Evolutionary conservation across 176 grass and related monocot species (phyloP).

Genomic region (Hordeum marinum): DNA sequence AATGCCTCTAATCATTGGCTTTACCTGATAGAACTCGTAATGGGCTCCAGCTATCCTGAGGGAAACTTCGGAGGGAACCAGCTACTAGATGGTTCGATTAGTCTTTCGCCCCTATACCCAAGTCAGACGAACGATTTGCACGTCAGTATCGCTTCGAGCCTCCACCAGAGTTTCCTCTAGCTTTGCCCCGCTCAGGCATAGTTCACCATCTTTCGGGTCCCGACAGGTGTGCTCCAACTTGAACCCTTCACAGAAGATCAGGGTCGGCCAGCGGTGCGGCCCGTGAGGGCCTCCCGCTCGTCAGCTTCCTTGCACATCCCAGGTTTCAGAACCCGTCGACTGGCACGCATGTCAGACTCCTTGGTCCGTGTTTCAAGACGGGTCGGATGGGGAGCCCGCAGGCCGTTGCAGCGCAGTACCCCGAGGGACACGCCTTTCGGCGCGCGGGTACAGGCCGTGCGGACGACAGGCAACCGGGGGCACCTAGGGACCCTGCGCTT

Average conservation of each 20-base stretch:
- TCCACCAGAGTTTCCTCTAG: slow-evolving; percentile 81
- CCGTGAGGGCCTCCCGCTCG: slow-evolving; percentile 6
- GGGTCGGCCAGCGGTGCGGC: slow-evolving; percentile 49
- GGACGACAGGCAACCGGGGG: too few species aligned
- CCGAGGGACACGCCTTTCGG: too few species aligned
- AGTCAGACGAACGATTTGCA: slow-evolving; percentile 87
- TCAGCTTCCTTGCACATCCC: slow-evolving; percentile 11
- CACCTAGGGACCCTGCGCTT: too few species aligned
- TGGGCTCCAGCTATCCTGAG: slow-evolving; percentile 51
- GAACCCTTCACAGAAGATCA: slow-evolving; percentile 68
- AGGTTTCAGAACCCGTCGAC: slow-evolving; percentile 19
- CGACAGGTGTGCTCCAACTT: slow-evolving; percentile 70
- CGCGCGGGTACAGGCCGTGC: too few species aligned
- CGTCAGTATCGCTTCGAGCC: slow-evolving; percentile 74
- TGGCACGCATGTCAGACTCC: slow-evolving; percentile 48
- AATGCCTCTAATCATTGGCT: slow-evolving; percentile 28
- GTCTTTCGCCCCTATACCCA: slow-evolving; percentile 91
- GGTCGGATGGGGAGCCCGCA: slow-evolving; percentile 52
- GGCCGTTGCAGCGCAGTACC: slow-evolving; percentile 15
- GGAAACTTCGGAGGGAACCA: slow-evolving; percentile 86
- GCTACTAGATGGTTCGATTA: slow-evolving; percentile 95
- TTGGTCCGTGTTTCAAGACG: slow-evolving; percentile 85
- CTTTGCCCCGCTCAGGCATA: slow-evolving; percentile 59
- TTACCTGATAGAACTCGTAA: slow-evolving; percentile 5
- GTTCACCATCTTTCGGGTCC: slow-evolving; percentile 69